Evolutionary conservation across 352 stramenopile species (phyloP), one percentile per base, ranked within the genome.

Genomic region (Phytophthora melonis): DNA sequence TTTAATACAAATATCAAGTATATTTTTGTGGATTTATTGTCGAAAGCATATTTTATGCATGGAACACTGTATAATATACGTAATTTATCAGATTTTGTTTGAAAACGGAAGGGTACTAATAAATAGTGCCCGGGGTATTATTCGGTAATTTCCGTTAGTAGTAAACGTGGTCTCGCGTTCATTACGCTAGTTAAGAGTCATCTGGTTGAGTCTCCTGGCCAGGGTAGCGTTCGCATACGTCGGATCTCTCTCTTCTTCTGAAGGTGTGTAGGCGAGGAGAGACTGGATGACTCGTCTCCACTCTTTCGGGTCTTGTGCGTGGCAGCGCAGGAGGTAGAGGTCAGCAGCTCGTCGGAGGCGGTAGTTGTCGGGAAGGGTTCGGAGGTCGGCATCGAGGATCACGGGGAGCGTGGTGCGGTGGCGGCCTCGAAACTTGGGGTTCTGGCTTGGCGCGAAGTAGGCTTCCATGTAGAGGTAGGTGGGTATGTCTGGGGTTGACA

Each of bases 391-490:
- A 47, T 47, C 39, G 39, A 47, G 39, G 39, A 47, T 13, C 11
- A 47, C 11, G 13, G 39, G 39, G 6, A 47, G 39, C 13, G 39
- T 47, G 39, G 13, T 47, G 39, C 13, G 39, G 19, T 47, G 39
- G 39, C 39, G 13, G 39, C 39, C 27, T 32, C 27, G 2, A 32
- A 32, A 25, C 23, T 25, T 25, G 23, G 23, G 23, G 23, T 25
- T 25, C 23, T 25, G 23, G 23, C 23, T 25, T 25, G 23, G 2
- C 23, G 23, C 1, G 32, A 36, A 36, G 32, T 36, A 36, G 32
- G 32, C 32, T 10, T 1, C 41, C 62, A 68, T 68, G 52, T 39
- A 68, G 50, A 39, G 50, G 19, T 62, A 50, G 2, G 62, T 52
- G 2, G 62, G 52, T 14, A 68, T 62, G 5, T 25, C 50, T 25